Conservation (phyloP, 179 eudicot genomes). For the Drosera spatulata region DNA sequence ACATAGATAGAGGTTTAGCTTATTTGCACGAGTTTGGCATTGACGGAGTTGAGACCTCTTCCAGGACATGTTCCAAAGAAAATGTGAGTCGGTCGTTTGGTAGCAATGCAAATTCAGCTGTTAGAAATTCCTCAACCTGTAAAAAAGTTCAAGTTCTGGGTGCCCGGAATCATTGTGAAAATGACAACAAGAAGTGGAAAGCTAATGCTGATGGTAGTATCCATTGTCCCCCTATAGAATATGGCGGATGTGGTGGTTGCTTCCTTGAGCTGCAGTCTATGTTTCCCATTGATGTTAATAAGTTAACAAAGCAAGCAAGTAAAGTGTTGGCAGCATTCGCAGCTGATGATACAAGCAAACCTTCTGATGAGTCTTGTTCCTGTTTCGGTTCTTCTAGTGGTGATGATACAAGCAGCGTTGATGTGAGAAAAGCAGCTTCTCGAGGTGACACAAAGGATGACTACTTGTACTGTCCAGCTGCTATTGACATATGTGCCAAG, state of each 20-base stretch:
- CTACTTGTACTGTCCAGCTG: constrained; percentile 45
- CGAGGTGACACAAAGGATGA: constrained; percentile 48
- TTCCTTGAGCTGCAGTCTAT: constrained; percentile 37
- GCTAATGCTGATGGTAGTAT: constrained; percentile 37
- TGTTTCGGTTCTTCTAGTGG: constrained; percentile 15
- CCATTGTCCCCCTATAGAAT: constrained; percentile 51
- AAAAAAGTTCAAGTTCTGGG: too few species aligned
- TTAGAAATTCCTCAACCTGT: too few species aligned
- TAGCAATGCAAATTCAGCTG: too few species aligned
- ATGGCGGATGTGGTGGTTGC: constrained; percentile 75
- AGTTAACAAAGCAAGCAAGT: constrained; percentile 39
- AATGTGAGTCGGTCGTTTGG: too few species aligned
- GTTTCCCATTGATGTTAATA: constrained; percentile 32
- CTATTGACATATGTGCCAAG: constrained; percentile 23
- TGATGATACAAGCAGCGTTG: constrained; percentile 8
- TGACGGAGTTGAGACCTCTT: too few species aligned
- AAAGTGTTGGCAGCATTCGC: constrained; percentile 15
- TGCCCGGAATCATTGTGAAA: too few species aligned
- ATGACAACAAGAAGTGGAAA: neutral
- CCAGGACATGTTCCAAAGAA: too few species aligned
- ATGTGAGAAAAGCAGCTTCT: constrained; percentile 48
- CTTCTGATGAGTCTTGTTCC: constrained; percentile 25
- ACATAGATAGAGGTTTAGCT: constrained; percentile 5
- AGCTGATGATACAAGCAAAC: constrained; percentile 12
- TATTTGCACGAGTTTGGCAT: constrained; percentile 24